Conservation (phyloP, 352 stramenopile genomes). For the Globisporangium heterothallicum region DNA sequence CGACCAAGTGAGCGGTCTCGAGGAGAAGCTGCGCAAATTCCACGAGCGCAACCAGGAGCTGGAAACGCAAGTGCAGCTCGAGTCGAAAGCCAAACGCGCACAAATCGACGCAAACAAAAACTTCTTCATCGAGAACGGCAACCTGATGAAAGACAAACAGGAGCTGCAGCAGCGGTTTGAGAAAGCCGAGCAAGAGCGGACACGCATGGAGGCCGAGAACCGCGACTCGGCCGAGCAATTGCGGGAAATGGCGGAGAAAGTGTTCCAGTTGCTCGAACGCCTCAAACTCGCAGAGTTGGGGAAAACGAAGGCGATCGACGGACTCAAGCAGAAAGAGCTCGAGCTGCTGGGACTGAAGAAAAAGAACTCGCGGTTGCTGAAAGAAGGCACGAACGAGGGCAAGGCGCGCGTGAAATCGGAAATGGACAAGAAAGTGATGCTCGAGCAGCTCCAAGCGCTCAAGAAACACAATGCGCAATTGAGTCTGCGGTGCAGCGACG, state of each 20-base stretch:
- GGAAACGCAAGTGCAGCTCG: slow-evolving; percentile 93
- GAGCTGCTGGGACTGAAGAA: slow-evolving; percentile 93
- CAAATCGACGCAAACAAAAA: slow-evolving; percentile 93
- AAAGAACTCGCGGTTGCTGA: slow-evolving; percentile 91
- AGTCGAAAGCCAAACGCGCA: slow-evolving; percentile 88
- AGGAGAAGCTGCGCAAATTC: slow-evolving; percentile 89
- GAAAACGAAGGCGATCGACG: slow-evolving; percentile 95
- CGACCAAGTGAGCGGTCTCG: slow-evolving; percentile 84
- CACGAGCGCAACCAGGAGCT: slow-evolving; percentile 89
- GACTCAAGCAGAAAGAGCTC: slow-evolving; percentile 92
- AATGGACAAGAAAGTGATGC: slow-evolving; percentile 91
- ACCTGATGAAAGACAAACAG: slow-evolving; percentile 65
- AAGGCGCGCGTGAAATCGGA: slow-evolving; percentile 92
- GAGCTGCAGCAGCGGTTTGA: slow-evolving; percentile 85
- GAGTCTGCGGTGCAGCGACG: slow-evolving; percentile 87
- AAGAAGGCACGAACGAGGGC: slow-evolving; percentile 91
- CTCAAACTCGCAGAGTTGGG: slow-evolving; percentile 94
- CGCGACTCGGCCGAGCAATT: slow-evolving; percentile 93
- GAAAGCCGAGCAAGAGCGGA: slow-evolving; percentile 88
- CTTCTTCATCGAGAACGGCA: slow-evolving; percentile 82
- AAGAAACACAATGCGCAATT: slow-evolving; percentile 96
- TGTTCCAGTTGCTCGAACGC: slow-evolving; percentile 94
- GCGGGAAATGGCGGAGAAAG: slow-evolving; percentile 95
- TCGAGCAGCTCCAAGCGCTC: slow-evolving; percentile 92
- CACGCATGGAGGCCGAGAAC: slow-evolving; percentile 94